Evolutionary conservation across 179 eudicot genomes (phyloP), one percentile per base, ranked within the genome.

Genomic region (Gypsophila paniculata): DNA sequence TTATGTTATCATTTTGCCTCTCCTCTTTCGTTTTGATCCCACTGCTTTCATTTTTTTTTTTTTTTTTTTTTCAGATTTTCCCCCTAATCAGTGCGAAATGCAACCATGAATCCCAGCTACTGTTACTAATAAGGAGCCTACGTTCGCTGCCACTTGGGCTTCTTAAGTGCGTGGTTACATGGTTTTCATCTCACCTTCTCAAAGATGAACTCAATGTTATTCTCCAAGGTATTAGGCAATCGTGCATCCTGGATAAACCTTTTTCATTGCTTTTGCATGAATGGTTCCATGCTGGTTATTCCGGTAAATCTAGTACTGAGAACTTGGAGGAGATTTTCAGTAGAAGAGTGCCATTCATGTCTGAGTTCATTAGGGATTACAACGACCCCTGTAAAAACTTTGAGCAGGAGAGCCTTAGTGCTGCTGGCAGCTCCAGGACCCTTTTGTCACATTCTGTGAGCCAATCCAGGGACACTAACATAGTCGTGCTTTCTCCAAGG

Each of bases 121-220:
- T 87, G 82, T 62, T 91, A 65, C 48, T 89, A 53, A 80, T 85
- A 81, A 76, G 72, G 61, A 78, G 89, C 78, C 82, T 93, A 61
- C 82, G 72, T 49, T 77, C 79, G 86, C 76, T 93, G 78, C 98
- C 98, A 18, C 91, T 93, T 76, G 97, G 98, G 70, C 78, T 93
- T 69, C 85, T 93, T 25, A 93, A 86, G 84, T 86, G 88, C 74
- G 87, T 79, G 64, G 78, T 82, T 59, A 79, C 87, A 67, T 93
- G 96, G 96, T 89, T 93, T 78, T 86, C 96, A 8, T 79, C 89
- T 78, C 87, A 83, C 70, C 82, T 93, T 78, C 76, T 93, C 17
- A 92, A 82, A 78, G 85, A 84, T 61, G 84, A 85, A 61, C 80
- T 84, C 58, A 88, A 80, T 78, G 78, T 82, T 53, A 76, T 89